Base-by-base conservation (phyloP, 73 alveolate genomes). In the Tetrahymena elliotti region DNA sequence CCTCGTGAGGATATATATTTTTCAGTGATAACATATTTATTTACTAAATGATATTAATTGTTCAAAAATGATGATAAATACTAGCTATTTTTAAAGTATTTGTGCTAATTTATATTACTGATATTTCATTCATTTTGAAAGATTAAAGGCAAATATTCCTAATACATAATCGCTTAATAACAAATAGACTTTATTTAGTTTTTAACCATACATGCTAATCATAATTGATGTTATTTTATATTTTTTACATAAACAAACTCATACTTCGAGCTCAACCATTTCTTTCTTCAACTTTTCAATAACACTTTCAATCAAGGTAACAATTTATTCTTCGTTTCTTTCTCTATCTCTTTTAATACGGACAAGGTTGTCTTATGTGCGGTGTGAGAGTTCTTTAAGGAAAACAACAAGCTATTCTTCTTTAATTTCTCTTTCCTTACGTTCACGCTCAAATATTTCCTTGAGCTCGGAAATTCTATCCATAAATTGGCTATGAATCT, bases 371-470 rank as follows among this genome's bases (percentile, higher is more conserved):
- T 94, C 96, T 68, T 37, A 38, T 33, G 93, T 88, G 83, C 95
- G 93, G 20, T 82, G 95, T 33, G 96, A 94, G 93, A 94, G 93
- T 33, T 94, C 96, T 52, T 94, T 94, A 39, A 94, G 93, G 83
- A 88, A 52, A 84, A 84, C 96, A 35, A 94, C 96, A 47, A 94
- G 93, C 53, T 94, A 93, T 37, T 94, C 96, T 24, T 94, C 96
- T 52, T 94, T 94, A 35, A 52, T 41, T 94, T 94, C 96, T 94
- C 96, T 94, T 88, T 94, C 96, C 53, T 94, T 94, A 18, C 93
- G 68, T 54, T 94, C 96, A 52, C 93, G 93, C 16, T 94, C 96
- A 94, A 88, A 94, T 31, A 93, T 37, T 33, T 94, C 96, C 92
- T 94, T 94, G 16, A 94, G 52, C 34, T 94, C 96, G 38, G 40